Percentiles rank a stretch among this genome's conserved stretches.
phyloP scores from a whole-genome alignment of 1,284 basidiomycete genomes.

The Omphalotus olearius region DNA sequence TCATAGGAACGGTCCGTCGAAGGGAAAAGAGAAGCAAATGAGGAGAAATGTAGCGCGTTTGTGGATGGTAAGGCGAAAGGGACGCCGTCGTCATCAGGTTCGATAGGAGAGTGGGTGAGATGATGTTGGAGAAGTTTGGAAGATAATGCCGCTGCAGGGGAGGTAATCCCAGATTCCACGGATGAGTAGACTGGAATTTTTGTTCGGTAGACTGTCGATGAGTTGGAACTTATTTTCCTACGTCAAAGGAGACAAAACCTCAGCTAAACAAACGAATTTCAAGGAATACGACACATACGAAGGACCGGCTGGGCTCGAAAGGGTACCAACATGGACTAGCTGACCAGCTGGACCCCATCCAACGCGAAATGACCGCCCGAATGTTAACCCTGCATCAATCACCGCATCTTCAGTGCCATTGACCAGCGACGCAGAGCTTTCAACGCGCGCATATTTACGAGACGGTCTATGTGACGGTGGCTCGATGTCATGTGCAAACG shows the following conservation, averaged over 20 bases:
- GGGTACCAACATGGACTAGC: constrained; percentile 71
- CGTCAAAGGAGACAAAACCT: constrained; percentile 11
- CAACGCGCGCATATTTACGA: constrained; percentile 69
- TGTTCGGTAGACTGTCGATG: constrained; percentile 49
- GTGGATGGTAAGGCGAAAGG: constrained; percentile 44
- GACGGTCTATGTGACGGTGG: constrained; percentile 59
- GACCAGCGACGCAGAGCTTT: constrained; percentile 58
- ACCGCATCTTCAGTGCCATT: constrained; percentile 62
- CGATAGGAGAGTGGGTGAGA: constrained; percentile 71
- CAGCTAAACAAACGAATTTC: constrained; percentile 1
- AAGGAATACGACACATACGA: constrained; percentile 34
- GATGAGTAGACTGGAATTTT: constrained; percentile 38
- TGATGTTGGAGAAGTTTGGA: constrained; percentile 79
- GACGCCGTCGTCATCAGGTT: constrained; percentile 46
- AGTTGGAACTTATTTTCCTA: constrained; percentile 53
- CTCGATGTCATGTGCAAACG: constrained; percentile 72
- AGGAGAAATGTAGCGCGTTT: constrained; percentile 67
- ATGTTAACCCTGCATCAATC: constrained; percentile 79
- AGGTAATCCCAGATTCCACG: constrained; percentile 18
- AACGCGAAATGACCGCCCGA: constrained; percentile 88
- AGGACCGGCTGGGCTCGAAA: constrained; percentile 53
- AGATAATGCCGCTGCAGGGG: constrained; percentile 39
- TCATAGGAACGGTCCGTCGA: constrained; percentile 72
- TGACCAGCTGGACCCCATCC: constrained; percentile 86
- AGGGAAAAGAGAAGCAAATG: constrained; percentile 75